Evolutionary conservation across 2,329 filamentous ascomycete species (phyloP).

Genomic region (Grosmannia huntii): DNA sequence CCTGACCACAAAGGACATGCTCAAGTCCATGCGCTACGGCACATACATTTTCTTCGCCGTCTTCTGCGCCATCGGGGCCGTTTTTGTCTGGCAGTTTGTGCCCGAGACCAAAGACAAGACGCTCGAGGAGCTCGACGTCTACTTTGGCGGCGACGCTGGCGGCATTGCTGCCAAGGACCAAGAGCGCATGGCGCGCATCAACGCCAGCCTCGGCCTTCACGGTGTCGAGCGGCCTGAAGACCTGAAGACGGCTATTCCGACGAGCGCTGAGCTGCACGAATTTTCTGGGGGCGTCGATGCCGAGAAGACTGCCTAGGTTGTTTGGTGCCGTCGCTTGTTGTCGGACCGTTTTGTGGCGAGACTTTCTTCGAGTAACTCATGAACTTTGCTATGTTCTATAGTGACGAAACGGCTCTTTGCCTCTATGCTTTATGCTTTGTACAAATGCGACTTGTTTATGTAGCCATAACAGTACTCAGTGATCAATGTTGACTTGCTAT

Average conservation of each 20-base stretch:
- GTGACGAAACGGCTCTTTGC: too few relatives aligned
- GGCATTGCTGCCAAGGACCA: not conserved
- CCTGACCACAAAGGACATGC: slow-evolving; percentile 24
- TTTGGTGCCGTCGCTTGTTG: too few relatives aligned
- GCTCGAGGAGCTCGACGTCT: slow-evolving; percentile 21
- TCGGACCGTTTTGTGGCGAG: too few relatives aligned
- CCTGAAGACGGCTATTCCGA: not conserved
- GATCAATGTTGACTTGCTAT: too few relatives aligned
- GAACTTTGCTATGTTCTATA: too few relatives aligned
- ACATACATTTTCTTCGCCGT: slow-evolving; percentile 45
- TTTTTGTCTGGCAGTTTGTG: slow-evolving; percentile 37
- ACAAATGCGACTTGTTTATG: too few relatives aligned
- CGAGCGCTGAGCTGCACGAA: too few relatives aligned
- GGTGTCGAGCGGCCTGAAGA: not conserved
- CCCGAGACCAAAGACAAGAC: slow-evolving; percentile 49
- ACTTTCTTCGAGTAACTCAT: too few relatives aligned
- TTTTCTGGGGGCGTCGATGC: too few relatives aligned
- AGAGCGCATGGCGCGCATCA: not conserved
- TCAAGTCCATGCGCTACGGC: slow-evolving; percentile 26
- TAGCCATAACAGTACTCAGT: too few relatives aligned
- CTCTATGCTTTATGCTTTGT: too few relatives aligned
- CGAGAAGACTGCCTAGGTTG: too few relatives aligned
- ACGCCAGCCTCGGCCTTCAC: not conserved
- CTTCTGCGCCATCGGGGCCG: slow-evolving; percentile 30
- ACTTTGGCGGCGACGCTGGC: not conserved